These are phyloP conservation scores for Solanum hybrid DNA, from an alignment of 305 asterid genomes.

Conservation along the genomic window DNA sequence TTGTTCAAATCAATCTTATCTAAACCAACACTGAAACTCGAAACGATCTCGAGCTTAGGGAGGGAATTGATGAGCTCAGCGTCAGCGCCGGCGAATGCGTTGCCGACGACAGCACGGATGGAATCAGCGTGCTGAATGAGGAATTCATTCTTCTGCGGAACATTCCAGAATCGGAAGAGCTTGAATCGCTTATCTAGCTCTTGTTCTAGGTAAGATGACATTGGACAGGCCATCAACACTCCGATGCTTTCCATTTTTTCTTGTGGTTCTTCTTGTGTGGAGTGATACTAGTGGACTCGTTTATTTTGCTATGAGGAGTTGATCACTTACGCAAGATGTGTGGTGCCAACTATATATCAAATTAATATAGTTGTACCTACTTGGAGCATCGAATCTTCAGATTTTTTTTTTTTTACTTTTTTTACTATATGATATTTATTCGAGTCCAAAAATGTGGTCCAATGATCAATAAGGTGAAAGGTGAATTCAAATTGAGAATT, in stretches of 20 bases:
- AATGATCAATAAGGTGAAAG: background rate
- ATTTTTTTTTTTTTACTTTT: too few species aligned
- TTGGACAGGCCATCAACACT: conserved; percentile 42
- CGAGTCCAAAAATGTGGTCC: too few species aligned
- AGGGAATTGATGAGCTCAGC: conserved; percentile 41
- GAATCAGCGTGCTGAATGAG: conserved; percentile 31
- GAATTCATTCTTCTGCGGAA: conserved; percentile 30
- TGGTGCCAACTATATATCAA: background rate
- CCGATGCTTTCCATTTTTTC: conserved; percentile 42
- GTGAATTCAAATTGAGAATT: background rate
- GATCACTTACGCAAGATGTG: background rate
- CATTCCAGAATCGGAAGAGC: conserved; percentile 47
- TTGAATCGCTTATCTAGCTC: conserved; percentile 59
- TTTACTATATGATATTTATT: too few species aligned
- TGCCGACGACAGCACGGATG: conserved; percentile 56
- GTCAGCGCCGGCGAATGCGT: conserved; percentile 36
- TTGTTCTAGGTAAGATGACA: conserved; percentile 37
- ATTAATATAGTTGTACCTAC: too few species aligned
- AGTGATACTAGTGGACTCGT: background rate
- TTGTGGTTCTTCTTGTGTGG: background rate
- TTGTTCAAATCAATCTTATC: conserved; percentile 53
- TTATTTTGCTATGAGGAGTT: background rate
- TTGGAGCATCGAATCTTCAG: too few species aligned
- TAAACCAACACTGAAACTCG: conserved; percentile 56
- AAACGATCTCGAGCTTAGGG: conserved; percentile 49